Conservation (phyloP, 768 basidiomycete genomes). For the Steccherinum ochraceum region DNA sequence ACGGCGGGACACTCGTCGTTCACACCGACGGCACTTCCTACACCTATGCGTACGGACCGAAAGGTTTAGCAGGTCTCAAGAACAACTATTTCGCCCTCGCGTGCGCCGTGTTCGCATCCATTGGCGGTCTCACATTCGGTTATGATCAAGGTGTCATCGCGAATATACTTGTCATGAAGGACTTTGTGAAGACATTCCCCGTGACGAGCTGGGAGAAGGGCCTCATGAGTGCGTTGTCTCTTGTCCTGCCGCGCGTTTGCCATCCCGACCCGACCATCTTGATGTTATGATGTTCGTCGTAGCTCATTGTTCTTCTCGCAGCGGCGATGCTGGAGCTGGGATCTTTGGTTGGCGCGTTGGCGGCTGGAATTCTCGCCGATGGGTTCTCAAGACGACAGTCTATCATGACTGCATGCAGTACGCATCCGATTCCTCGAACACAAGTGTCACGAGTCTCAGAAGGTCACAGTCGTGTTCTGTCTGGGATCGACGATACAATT, state of each 20-base stretch:
- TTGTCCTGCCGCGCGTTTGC: too few relatives aligned
- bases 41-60: slow-evolving; percentile 68
- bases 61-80: slow-evolving; percentile 56
- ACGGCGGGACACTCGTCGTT: slow-evolving; percentile 7
- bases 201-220: slow-evolving; percentile 70
- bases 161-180: slow-evolving; percentile 78
- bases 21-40: slow-evolving; percentile 30
- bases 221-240: slow-evolving; percentile 71
- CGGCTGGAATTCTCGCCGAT: slow-evolving; percentile 64
- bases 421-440: slow-evolving; percentile 17
- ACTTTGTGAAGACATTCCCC: slow-evolving; percentile 65
- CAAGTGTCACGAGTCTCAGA: too few relatives aligned
- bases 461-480: slow-evolving; percentile 56
- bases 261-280: neutral
- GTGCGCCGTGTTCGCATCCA: slow-evolving; percentile 69
- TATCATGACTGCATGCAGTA: slow-evolving; percentile 65
- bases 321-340: slow-evolving; percentile 77
- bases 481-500: slow-evolving; percentile 68
- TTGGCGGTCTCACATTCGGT: slow-evolving; percentile 75
- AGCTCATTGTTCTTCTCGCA: too few relatives aligned
- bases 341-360: slow-evolving; percentile 68
- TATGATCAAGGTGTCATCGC: slow-evolving; percentile 87
- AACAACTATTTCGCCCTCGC: slow-evolving; percentile 60
- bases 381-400: slow-evolving; percentile 58
- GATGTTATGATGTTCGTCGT: too few relatives aligned